Evolutionary conservation across 2,329 filamentous ascomycete genomes (phyloP).

Genomic region (Raffaelea ambrosiae): DNA sequence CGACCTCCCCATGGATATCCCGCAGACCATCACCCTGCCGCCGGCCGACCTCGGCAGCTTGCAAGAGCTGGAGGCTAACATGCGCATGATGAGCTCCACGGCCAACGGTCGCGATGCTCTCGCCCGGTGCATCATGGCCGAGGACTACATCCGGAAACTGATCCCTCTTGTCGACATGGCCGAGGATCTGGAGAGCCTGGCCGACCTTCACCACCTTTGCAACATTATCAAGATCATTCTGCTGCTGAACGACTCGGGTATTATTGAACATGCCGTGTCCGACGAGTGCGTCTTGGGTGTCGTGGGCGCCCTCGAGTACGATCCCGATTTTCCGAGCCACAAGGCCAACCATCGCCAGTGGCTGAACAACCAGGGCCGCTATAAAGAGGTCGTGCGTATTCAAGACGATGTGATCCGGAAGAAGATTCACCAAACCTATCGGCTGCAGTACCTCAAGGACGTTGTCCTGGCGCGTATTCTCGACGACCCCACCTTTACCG

Average conservation of each 20-base stretch:
- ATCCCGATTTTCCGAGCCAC: slow-evolving; percentile 94
- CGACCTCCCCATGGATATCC: slow-evolving; percentile 68
- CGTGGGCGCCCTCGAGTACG: slow-evolving; percentile 93
- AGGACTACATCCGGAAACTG: slow-evolving; percentile 81
- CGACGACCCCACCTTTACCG: slow-evolving; percentile 95
- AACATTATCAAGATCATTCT: slow-evolving; percentile 98
- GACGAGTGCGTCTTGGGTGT: slow-evolving; percentile 86
- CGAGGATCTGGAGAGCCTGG: slow-evolving; percentile 80
- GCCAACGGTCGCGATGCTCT: slow-evolving; percentile 74
- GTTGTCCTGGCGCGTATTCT: slow-evolving; percentile 95
- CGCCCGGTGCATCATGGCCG: slow-evolving; percentile 74
- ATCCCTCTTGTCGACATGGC: slow-evolving; percentile 80
- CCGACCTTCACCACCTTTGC: slow-evolving; percentile 83
- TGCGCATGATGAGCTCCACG: slow-evolving; percentile 69
- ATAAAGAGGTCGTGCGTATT: slow-evolving; percentile 93
- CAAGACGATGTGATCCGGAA: slow-evolving; percentile 70
- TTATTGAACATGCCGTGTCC: slow-evolving; percentile 89
- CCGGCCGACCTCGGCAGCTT: slow-evolving; percentile 74
- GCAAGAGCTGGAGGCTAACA: slow-evolving; percentile 72
- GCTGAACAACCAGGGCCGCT: slow-evolving; percentile 78
- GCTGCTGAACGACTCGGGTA: slow-evolving; percentile 84
- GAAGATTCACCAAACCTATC: slow-evolving; percentile 96
- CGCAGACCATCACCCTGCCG: slow-evolving; percentile 64
- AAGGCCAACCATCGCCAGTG: slow-evolving; percentile 96
- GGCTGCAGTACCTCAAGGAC: slow-evolving; percentile 92